A percentile compares a stretch with the other conserved stretches of the same genome.
These are phyloP conservation scores for Dioszegia crocea DNA, from an alignment of 768 basidiomycete genomes.

Conservation along the genomic window DNA sequence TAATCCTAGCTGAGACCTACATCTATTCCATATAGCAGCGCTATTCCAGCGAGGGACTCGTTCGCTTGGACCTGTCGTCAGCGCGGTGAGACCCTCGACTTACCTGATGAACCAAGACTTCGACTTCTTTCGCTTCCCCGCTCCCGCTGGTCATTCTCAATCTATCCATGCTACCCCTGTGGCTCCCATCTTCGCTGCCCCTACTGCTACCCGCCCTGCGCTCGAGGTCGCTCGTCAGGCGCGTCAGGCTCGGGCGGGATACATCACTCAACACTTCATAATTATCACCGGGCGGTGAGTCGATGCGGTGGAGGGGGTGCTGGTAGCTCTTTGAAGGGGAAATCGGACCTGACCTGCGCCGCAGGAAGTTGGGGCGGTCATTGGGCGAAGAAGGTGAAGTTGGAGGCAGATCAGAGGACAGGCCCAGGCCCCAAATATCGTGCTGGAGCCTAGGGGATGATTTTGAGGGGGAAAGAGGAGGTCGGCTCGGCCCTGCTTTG, in stretches of 20 bases:
- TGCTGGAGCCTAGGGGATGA: not conserved
- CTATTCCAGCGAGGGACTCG: conserved; percentile 81
- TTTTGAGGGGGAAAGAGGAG: not conserved
- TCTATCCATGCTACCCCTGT: conserved; percentile 30
- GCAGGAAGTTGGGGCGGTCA: not conserved
- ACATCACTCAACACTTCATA: conserved; percentile 3
- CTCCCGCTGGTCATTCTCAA: conserved; percentile 3
- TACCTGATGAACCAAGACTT: conserved; percentile 52
- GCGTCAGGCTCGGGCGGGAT: conserved; percentile 30
- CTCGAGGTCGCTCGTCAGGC: conserved; percentile 43
- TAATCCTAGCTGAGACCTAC: conserved; percentile 48
- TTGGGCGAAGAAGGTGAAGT: not conserved
- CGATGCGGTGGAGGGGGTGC: not conserved
- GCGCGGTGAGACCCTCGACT: conserved; percentile 12
- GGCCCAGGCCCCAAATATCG: conserved; percentile 2
- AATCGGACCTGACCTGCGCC: too few species aligned
- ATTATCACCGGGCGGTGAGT: not conserved
- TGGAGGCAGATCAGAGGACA: not conserved
- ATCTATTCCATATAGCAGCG: conserved; percentile 81
- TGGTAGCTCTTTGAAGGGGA: too few species aligned
- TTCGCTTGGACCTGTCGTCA: conserved; percentile 58
- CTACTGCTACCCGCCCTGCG: conserved; percentile 39
- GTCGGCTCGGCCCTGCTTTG: conserved; percentile 3
- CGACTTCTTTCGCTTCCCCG: conserved; percentile 31
- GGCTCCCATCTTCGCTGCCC: conserved; percentile 24